Conservation (phyloP, 257 asterid species). For the Asclepias syriaca region DNA sequence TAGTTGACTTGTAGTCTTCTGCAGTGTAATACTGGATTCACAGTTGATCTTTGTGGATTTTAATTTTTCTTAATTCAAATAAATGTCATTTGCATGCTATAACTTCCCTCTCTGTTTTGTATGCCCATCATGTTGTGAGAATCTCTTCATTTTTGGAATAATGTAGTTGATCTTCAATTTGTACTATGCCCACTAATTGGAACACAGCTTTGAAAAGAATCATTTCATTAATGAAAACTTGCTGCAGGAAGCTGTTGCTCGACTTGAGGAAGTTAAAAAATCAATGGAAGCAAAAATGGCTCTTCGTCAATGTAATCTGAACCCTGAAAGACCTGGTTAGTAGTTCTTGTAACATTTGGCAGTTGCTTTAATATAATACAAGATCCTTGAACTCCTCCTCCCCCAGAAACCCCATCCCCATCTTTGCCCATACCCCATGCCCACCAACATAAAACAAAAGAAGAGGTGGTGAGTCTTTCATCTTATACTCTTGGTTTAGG, state of each 20-base stretch:
- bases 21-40: background rate
- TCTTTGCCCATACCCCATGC: too few relatives aligned
- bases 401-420: background rate
- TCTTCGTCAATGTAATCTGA: constrained; percentile 72
- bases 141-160: background rate
- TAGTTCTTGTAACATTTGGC: constrained; percentile 9
- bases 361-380: background rate
- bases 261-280: constrained; percentile 88
- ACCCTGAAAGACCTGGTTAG: constrained; percentile 93
- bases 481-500: background rate
- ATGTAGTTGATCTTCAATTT: background rate
- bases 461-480: background rate
- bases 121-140: background rate
- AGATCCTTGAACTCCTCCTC: background rate
- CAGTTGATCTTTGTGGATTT: background rate
- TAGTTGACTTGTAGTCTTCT: background rate
- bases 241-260: constrained; percentile 87
- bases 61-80: background rate
- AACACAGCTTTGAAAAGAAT: constrained; percentile 3
- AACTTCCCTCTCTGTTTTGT: background rate
- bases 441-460: background rate
- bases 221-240: constrained; percentile 3
- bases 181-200: background rate
- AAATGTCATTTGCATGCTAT: background rate
- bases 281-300: constrained; percentile 70